Conservation (phyloP, 352 stramenopile species). For the Blastocystis sp. region DNA sequence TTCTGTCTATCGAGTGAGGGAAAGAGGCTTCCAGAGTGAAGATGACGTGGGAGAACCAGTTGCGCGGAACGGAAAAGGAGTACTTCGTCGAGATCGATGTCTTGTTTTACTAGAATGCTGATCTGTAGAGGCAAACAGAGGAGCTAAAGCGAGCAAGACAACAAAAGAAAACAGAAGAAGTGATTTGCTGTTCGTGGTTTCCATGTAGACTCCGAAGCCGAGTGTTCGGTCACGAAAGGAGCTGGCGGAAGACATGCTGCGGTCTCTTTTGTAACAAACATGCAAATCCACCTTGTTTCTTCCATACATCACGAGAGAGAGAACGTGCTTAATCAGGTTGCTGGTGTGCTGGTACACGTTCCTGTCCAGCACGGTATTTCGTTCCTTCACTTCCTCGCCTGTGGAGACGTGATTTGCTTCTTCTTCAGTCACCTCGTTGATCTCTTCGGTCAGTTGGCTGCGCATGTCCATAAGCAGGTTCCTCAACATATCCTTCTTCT, state of each 20-base stretch:
- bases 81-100: slow-evolving; percentile 50
- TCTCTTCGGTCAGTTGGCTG: background rate
- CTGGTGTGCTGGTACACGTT: background rate
- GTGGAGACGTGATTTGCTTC: background rate
- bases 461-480: background rate
- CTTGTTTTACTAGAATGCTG: background rate
- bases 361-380: background rate
- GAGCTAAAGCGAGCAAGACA: background rate
- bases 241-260: slow-evolving; percentile 34
- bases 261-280: slow-evolving; percentile 42
- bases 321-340: background rate
- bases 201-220: background rate
- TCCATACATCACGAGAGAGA: background rate
- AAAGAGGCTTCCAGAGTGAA: slow-evolving; percentile 15
- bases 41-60: slow-evolving; percentile 37
- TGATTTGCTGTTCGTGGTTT: background rate
- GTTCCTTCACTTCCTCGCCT: background rate
- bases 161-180: background rate
- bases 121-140: slow-evolving; percentile 20
- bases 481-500: background rate
- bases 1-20: background rate
- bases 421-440: background rate
- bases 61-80: background rate
- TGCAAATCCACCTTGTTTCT: slow-evolving; percentile 23
- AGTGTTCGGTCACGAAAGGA: background rate